Conservation (phyloP, 1,139 yeast species). For the Groenewaldozyma auringiensis region DNA sequence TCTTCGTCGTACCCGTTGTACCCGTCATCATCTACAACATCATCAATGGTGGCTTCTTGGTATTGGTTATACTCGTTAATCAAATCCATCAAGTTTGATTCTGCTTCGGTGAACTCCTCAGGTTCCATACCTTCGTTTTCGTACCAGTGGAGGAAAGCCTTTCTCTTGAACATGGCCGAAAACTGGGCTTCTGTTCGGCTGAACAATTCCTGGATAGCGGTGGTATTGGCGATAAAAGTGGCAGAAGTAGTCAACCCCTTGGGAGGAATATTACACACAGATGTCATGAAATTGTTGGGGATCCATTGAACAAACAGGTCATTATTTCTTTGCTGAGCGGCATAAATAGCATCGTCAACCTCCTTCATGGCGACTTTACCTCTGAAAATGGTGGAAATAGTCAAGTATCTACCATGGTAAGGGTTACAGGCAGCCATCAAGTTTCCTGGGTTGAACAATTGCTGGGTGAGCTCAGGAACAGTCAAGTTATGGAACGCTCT, state of each 20-base stretch:
- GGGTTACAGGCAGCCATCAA: slow-evolving; percentile 43
- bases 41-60: slow-evolving; percentile 37
- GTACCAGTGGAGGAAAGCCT: slow-evolving; percentile 43
- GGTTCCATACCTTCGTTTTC: slow-evolving; percentile 42
- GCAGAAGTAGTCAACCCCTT: slow-evolving; percentile 36
- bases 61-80: slow-evolving; percentile 40
- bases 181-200: slow-evolving; percentile 36
- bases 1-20: slow-evolving; percentile 11
- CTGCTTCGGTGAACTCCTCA: slow-evolving; percentile 40
- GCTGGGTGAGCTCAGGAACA: slow-evolving; percentile 41
- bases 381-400: slow-evolving; percentile 40
- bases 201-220: slow-evolving; percentile 40
- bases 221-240: slow-evolving; percentile 40
- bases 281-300: slow-evolving; percentile 37
- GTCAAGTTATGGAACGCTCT: slow-evolving; percentile 35
- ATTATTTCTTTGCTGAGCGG: slow-evolving; percentile 33
- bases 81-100: slow-evolving; percentile 37
- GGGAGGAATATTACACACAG: slow-evolving; percentile 39
- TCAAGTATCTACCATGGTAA: slow-evolving; percentile 36
- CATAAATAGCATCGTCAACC: slow-evolving; percentile 37
- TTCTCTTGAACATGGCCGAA: slow-evolving; percentile 38
- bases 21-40: slow-evolving; percentile 27
- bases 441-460: slow-evolving; percentile 38
- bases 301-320: slow-evolving; percentile 39
- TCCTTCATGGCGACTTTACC: slow-evolving; percentile 40